Base-by-base conservation (phyloP, 2,329 filamentous ascomycete species). In the Penicillium thymicola region DNA sequence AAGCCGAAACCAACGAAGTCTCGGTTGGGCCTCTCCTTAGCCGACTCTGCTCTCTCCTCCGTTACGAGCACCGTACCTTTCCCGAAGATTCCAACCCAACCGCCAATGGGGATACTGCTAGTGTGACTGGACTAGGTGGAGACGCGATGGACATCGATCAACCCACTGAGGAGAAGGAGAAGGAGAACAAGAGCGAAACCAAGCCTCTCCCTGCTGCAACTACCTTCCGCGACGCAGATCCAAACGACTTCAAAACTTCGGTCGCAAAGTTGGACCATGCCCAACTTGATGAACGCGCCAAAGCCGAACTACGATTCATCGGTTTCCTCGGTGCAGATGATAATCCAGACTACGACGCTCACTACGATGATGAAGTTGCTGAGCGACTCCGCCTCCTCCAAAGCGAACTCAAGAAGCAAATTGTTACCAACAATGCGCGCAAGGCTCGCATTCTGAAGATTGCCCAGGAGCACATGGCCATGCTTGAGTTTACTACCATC, bases 401-500 rank as follows among this genome's bases (percentile, higher is more conserved):
- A 70, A 81, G 84, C 51, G 87, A 90, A 50, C 82, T 99, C 2
- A 89, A 90, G 63, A 86, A 92, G 57, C 88, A 94, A 70, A 89
- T 89, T 72, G 85, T 96, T 54, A 79, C 89, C 73, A 99, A 99
- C 72, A 93, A 92, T 38, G 91, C 93, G 5, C 89, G 92, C 60
- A 97, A 97, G 75, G 82, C 90, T 7, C 85, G 92, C 2, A 81
- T 99, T 11, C 86, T 90, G 1, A 92, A 97, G 37, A 82, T 97
- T 28, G 90, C 94, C 8, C 89, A 92, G 66, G 92, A 96, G 72
- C 87, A 91, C 63, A 93, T 99, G 85, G 94, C 94, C 0, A 88
- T 94, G 76, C 94, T 99, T 71, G 94, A 99, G 72, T 99, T 96
- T 78, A 89, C 88, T 72, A 97, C 92, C 54, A 99, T 99, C 66